Conservation (phyloP, 768 basidiomycete genomes). For the Termitomyces sp. region DNA sequence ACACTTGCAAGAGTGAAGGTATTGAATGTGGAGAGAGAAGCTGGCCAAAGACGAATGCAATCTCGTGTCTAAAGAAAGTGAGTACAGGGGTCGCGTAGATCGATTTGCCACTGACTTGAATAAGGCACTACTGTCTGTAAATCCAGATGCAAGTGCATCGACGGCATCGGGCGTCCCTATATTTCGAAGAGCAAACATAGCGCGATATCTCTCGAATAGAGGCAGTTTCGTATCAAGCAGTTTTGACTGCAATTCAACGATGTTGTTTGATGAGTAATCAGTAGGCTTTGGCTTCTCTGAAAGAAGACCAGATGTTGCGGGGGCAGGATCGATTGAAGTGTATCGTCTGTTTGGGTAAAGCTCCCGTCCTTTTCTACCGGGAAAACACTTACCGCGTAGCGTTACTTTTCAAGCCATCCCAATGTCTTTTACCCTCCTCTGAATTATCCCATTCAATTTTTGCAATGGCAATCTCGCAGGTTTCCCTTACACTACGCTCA, state of each 20-base stretch:
- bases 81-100: neutral
- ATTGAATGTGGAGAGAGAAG: constrained; percentile 85
- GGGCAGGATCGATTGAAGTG: constrained; percentile 87
- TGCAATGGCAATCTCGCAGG: constrained; percentile 93
- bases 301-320: constrained; percentile 63
- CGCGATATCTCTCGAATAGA: constrained; percentile 91
- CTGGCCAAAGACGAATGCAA: constrained; percentile 98
- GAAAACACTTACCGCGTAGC: constrained; percentile 29
- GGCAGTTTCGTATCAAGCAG: constrained; percentile 63
- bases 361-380: neutral
- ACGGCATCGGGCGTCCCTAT: constrained; percentile 84
- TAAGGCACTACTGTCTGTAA: constrained; percentile 80
- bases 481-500: constrained; percentile 80
- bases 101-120: constrained; percentile 69
- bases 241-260: constrained; percentile 50
- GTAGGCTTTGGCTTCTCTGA: constrained; percentile 45
- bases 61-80: constrained; percentile 69
- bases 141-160: constrained; percentile 87
- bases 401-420: constrained; percentile 22
- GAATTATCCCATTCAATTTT: constrained; percentile 93
- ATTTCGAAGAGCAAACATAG: constrained; percentile 97
- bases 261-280: constrained; percentile 39
- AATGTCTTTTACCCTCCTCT: constrained; percentile 56
- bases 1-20: constrained; percentile 72
- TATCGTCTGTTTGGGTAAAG: constrained; percentile 43